Evolutionary conservation across 768 basidiomycete genomes (phyloP).

Genomic region (Lactarius akahatsu): DNA sequence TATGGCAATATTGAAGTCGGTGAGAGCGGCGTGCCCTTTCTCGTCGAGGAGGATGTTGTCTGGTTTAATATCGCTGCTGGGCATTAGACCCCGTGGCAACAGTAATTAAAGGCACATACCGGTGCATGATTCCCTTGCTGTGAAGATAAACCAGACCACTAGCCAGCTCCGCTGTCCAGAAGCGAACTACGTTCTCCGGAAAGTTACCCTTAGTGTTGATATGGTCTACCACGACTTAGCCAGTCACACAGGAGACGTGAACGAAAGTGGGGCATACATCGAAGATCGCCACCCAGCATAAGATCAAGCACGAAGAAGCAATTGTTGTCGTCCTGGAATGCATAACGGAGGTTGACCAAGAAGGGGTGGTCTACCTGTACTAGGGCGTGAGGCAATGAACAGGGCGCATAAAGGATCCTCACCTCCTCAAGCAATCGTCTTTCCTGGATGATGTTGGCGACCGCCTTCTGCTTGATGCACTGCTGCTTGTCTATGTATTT

Average conservation of each 20-base stretch:
- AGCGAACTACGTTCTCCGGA: constrained; percentile 69
- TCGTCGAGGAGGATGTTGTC: constrained; percentile 96
- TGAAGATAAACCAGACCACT: constrained; percentile 89
- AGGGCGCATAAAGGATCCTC: background rate
- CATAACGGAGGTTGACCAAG: constrained; percentile 87
- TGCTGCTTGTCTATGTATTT: constrained; percentile 60
- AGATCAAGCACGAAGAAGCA: constrained; percentile 98
- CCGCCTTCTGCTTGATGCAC: constrained; percentile 51
- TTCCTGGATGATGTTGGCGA: constrained; percentile 54
- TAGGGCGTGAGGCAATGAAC: constrained; percentile 6
- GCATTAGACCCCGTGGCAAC: constrained; percentile 23
- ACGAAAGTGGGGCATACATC: constrained; percentile 55
- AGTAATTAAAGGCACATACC: constrained; percentile 50
- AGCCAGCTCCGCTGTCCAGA: constrained; percentile 88
- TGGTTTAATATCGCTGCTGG: constrained; percentile 84
- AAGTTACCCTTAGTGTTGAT: constrained; percentile 69
- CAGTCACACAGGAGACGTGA: constrained; percentile 4
- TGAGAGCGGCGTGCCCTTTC: constrained; percentile 93
- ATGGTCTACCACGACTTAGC: constrained; percentile 58
- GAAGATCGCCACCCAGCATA: constrained; percentile 92
- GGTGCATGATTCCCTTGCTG: constrained; percentile 88
- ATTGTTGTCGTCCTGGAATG: constrained; percentile 96
- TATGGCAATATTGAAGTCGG: constrained; percentile 98
- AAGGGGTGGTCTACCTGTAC: constrained; percentile 83
- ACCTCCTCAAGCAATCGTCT: constrained; percentile 54